phyloP scores from a whole-genome alignment of 352 stramenopile genomes.

The Aphanomyces euteiches region DNA sequence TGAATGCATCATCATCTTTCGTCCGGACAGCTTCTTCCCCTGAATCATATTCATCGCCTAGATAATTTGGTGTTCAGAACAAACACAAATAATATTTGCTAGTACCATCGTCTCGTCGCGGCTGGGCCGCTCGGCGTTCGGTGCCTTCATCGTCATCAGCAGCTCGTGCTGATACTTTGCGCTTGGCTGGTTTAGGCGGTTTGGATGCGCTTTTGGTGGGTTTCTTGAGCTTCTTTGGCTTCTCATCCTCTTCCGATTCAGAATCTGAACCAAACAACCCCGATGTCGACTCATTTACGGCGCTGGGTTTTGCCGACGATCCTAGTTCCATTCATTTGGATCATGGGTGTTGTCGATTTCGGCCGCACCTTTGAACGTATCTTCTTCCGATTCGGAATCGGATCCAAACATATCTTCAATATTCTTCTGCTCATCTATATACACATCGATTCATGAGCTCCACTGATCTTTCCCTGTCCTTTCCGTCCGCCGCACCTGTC shows the following conservation, averaged over 20 bases:
- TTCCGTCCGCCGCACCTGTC: not conserved
- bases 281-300: slow-evolving; percentile 4
- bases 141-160: slow-evolving; percentile 12
- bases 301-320: not conserved
- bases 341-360: not conserved
- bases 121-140: too few species aligned
- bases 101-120: slow-evolving; percentile 21
- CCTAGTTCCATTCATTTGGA: not conserved
- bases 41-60: slow-evolving; percentile 81
- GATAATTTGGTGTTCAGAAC: not conserved
- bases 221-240: slow-evolving; percentile 49
- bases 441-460: not conserved
- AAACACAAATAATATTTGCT: slow-evolving; percentile 14
- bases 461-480: too few species aligned
- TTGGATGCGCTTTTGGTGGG: slow-evolving; percentile 35
- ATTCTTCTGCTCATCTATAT: slow-evolving; percentile 17
- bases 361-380: slow-evolving; percentile 22
- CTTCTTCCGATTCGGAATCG: slow-evolving; percentile 26
- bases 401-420: slow-evolving; percentile 24
- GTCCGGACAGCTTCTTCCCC: slow-evolving; percentile 65
- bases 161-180: slow-evolving; percentile 1
- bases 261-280: slow-evolving; percentile 85
- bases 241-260: slow-evolving; percentile 72
- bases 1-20: slow-evolving; percentile 85
- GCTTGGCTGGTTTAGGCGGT: slow-evolving; percentile 53